Evolutionary conservation across 1,139 yeast genomes (phyloP).

Genomic region (Saccharomycopsis hybrid): DNA sequence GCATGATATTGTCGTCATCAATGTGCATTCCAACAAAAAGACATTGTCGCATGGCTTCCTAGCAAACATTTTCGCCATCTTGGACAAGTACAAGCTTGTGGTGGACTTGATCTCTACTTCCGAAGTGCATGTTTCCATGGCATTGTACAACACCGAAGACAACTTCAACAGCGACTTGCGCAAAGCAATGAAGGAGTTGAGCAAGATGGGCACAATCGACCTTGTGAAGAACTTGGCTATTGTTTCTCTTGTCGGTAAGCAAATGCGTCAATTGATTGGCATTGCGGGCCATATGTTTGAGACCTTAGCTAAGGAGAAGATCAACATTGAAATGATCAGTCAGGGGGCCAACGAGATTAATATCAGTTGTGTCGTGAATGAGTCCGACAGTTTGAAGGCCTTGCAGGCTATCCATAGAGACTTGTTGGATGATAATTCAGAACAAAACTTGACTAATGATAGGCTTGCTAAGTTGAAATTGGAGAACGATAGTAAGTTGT

Average conservation of each 20-base stretch:
- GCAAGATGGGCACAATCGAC: slow-evolving; percentile 81
- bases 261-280: slow-evolving; percentile 94
- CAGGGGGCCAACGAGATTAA: slow-evolving; percentile 98
- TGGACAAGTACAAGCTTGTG: slow-evolving; percentile 79
- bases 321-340: slow-evolving; percentile 94
- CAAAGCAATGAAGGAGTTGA: slow-evolving; percentile 69
- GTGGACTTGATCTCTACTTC: slow-evolving; percentile 96
- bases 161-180: slow-evolving; percentile 43
- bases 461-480: slow-evolving; percentile 6
- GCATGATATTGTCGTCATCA: slow-evolving; percentile 83
- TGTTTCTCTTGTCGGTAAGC: slow-evolving; percentile 90
- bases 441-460: background rate
- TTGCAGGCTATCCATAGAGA: slow-evolving; percentile 78
- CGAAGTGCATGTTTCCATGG: slow-evolving; percentile 98
- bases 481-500: background rate
- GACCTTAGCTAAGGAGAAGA: slow-evolving; percentile 83
- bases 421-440: slow-evolving; percentile 41
- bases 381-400: slow-evolving; percentile 77
- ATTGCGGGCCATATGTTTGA: slow-evolving; percentile 97
- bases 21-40: slow-evolving; percentile 89
- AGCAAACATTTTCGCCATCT: slow-evolving; percentile 80
- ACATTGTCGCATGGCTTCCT: slow-evolving; percentile 91
- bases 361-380: slow-evolving; percentile 89
- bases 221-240: slow-evolving; percentile 84
- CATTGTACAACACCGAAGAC: slow-evolving; percentile 70